Base-by-base conservation (phyloP, 352 stramenopile species). In the Elongisporangium undulatum region DNA sequence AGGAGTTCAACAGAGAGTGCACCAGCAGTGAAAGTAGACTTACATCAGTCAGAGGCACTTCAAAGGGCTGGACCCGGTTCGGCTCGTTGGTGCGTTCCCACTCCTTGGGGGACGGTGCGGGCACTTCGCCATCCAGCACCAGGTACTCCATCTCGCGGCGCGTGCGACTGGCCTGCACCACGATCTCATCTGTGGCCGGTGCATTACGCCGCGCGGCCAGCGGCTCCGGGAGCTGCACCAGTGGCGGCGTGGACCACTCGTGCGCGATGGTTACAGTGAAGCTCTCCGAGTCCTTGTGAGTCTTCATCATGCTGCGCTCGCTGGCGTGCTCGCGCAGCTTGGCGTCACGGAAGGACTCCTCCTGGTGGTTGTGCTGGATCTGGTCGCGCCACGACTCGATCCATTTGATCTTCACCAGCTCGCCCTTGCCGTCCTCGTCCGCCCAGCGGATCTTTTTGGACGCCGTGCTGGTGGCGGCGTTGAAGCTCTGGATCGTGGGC, bases 341-440 rank as follows among this genome's bases (percentile, higher is more conserved):
- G 23, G 85, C 85, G 56, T 92, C 82, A 41, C 85, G 85, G 59
- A 95, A 95, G 52, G 73, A 82, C 53, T 89, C 77, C 55, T 85
- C 67, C 55, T 61, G 69, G 2, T 75, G 65, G 16, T 85, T 71
- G 50, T 87, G 68, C 23, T 84, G 68, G 45, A 93, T 76, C 58
- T 89, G 72, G 51, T 95, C 85, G 19, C 85, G 75, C 85, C 85
- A 95, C 19, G 85, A 95, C 62, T 95, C 85, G 41, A 95, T 95
- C 16, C 93, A 60, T 61, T 92, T 89, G 59, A 95, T 62, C 64
- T 91, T 86, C 22, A 89, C 76, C 8, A 95, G 75, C 12, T 93
- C 85, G 29, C 29, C 29, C 45, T 80, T 68, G 51, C 85, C 85
- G 24, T 69, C 76, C 62, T 95, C 78, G 58, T 95, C 85, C 0